A percentile compares a stretch with the other conserved stretches of the same genome.
These are phyloP conservation scores for Trametes versicolor DNA, from an alignment of 1,284 basidiomycete genomes.

Conservation along the genomic window DNA sequence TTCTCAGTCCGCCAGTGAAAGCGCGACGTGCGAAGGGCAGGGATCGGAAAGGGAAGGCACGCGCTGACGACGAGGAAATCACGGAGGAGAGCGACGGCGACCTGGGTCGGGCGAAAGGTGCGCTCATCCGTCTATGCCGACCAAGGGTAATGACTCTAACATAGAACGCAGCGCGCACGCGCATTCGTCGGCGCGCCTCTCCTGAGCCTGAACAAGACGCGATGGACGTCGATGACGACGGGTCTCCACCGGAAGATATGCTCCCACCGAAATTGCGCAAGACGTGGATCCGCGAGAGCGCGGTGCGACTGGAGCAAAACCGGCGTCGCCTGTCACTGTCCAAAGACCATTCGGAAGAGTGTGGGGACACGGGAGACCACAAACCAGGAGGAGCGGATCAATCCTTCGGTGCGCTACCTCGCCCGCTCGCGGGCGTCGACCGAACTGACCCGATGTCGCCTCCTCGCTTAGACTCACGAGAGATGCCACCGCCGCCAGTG, in stretches of 20 bases:
- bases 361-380: conserved; percentile 21
- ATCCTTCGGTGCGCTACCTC: conserved; percentile 25
- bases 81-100: conserved; percentile 20
- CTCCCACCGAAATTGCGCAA: conserved; percentile 76
- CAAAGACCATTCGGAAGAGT: background rate
- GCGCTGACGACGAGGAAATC: conserved; percentile 31
- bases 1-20: conserved; percentile 21
- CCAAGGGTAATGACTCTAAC: background rate
- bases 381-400: conserved; percentile 22
- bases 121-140: background rate
- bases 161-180: conserved; percentile 1
- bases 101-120: background rate
- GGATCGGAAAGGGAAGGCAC: conserved; percentile 46
- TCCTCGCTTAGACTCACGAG: conserved; percentile 40
- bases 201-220: conserved; percentile 4
- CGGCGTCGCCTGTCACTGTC: background rate
- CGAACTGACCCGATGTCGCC: background rate
- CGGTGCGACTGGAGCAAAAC: conserved; percentile 42
- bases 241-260: conserved; percentile 47
- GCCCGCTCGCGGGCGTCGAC: background rate
- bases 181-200: conserved; percentile 14
- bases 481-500: conserved; percentile 60
- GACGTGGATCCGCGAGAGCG: conserved; percentile 51
- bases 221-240: conserved; percentile 35
- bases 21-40: conserved; percentile 35